phyloP scores from a whole-genome alignment of 2,329 filamentous ascomycete species.

The Cladophialophora bantiana region DNA sequence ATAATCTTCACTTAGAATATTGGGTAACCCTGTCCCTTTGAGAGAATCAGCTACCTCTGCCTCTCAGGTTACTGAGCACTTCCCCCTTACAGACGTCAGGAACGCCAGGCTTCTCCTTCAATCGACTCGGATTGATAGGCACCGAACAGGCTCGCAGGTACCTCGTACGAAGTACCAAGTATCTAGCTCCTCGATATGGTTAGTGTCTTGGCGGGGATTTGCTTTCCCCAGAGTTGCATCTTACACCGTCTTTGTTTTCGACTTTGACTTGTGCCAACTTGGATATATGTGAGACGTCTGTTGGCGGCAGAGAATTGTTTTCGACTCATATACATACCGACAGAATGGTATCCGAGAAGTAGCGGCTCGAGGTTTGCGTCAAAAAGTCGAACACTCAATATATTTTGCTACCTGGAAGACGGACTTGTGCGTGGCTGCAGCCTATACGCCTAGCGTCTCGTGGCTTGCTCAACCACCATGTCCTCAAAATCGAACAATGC shows the following conservation, averaged over 20 bases:
- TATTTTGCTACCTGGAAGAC: neutral
- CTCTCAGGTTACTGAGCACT: too few species aligned
- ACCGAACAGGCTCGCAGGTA: neutral
- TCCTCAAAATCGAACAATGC: neutral
- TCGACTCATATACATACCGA: neutral
- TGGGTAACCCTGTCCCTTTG: too few species aligned
- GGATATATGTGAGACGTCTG: neutral
- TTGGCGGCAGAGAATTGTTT: neutral
- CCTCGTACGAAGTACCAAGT: neutral
- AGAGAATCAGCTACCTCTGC: too few species aligned
- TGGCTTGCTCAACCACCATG: constrained; percentile 8
- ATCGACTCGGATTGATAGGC: too few species aligned
- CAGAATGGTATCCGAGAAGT: neutral
- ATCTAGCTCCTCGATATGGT: neutral
- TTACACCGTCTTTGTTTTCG: neutral
- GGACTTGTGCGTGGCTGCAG: constrained; percentile 8
- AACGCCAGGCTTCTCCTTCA: too few species aligned
- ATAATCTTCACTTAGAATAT: too few species aligned
- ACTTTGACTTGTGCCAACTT: neutral
- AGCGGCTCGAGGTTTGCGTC: neutral
- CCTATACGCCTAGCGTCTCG: too few species aligned
- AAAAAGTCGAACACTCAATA: neutral
- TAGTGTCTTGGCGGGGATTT: neutral
- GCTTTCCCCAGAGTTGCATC: neutral
- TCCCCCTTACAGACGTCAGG: too few species aligned